These are phyloP conservation scores for Grosmannia huntii DNA, from an alignment of 2,329 filamentous ascomycete species.

Conservation along the genomic window DNA sequence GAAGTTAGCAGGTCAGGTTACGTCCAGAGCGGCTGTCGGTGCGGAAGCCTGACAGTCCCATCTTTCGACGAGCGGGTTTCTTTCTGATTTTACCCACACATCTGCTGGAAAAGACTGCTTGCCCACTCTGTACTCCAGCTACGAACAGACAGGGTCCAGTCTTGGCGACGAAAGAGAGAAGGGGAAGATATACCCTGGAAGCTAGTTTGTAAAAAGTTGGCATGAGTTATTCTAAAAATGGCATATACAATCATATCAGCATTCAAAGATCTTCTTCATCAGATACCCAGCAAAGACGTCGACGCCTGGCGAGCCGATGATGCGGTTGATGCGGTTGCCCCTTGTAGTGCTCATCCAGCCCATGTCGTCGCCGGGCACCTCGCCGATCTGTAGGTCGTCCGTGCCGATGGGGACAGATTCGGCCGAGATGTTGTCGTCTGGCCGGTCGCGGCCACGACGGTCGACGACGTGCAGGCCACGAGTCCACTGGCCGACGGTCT, in stretches of 20 bases:
- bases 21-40: no score
- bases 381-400: constrained; percentile 34
- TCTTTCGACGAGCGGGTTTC: no score
- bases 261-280: constrained; percentile 50
- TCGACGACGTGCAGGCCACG: constrained; percentile 83
- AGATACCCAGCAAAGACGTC: constrained; percentile 53
- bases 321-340: constrained; percentile 71
- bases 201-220: not conserved
- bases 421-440: constrained; percentile 22
- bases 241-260: not conserved
- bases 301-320: constrained; percentile 56
- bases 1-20: no score
- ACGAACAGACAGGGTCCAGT: not conserved
- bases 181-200: constrained; percentile 1
- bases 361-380: constrained; percentile 56
- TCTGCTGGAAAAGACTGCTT: no score
- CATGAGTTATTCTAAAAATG: not conserved
- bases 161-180: not conserved
- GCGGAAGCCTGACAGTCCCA: no score
- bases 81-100: no score
- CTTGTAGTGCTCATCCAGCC: constrained; percentile 62
- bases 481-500: constrained; percentile 90
- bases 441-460: constrained; percentile 46
- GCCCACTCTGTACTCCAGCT: no score
- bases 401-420: constrained; percentile 26